Evolutionary conservation across 2,329 filamentous ascomycete species (phyloP).

Genomic region (Trichoderma sp.): DNA sequence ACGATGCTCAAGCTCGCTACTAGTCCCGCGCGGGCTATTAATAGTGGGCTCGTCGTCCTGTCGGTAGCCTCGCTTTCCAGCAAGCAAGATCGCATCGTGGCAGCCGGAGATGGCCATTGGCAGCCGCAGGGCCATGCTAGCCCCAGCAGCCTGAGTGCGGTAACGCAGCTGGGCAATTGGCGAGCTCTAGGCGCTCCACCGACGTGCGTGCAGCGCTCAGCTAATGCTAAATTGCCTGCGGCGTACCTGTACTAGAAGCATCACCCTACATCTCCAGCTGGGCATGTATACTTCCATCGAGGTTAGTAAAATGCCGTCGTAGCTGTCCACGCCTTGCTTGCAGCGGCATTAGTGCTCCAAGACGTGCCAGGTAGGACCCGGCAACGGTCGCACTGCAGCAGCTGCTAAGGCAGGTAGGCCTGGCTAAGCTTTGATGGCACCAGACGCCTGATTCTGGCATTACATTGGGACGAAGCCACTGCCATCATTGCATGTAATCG

Average conservation of each 20-base stretch:
- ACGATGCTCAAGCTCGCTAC: not conserved
- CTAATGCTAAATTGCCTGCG: not conserved
- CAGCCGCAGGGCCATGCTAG: not conserved
- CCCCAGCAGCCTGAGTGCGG: not conserved
- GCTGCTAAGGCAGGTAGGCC: not conserved
- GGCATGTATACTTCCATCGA: not conserved
- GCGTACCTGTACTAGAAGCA: not conserved
- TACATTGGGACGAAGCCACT: not conserved
- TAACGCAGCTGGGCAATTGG: slow-evolving; percentile 21
- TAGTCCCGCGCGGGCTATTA: not conserved
- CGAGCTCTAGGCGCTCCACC: not conserved
- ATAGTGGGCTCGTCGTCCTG: slow-evolving; percentile 16
- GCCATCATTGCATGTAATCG: not conserved
- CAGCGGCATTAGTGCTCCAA: not conserved
- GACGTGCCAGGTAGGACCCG: not conserved
- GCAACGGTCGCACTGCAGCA: not conserved
- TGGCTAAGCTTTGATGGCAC: not conserved
- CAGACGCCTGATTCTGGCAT: not conserved
- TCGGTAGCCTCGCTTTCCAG: slow-evolving; percentile 15
- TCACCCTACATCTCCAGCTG: not conserved
- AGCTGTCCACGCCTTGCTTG: not conserved
- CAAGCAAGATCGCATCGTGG: slow-evolving; percentile 25
- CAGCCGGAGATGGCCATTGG: slow-evolving; percentile 11
- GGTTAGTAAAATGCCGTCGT: no score
- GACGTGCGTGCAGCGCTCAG: slow-evolving; percentile 3